phyloP scores from a whole-genome alignment of 495 filamentous ascomycete genomes.

The Opeltia flavorubescens region DNA sequence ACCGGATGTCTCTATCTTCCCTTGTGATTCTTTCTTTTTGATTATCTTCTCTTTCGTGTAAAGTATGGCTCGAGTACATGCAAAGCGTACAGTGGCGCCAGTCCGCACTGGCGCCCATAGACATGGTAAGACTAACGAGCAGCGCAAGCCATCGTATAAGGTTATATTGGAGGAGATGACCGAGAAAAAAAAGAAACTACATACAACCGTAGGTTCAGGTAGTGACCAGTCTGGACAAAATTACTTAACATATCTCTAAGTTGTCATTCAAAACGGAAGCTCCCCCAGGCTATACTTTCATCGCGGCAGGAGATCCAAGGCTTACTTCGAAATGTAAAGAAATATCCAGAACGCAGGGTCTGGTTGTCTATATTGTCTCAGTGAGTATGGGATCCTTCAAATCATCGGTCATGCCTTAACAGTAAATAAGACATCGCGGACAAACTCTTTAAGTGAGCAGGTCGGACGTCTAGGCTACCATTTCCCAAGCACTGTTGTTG shows the following conservation, averaged over 20 bases:
- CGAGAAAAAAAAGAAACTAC: constrained; percentile 45
- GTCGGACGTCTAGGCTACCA: constrained; percentile 63
- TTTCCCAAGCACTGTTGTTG: constrained; percentile 44
- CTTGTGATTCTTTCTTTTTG: not conserved
- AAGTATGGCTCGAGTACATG: constrained; percentile 8
- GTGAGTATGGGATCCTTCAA: constrained; percentile 26
- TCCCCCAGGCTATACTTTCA: constrained; percentile 69
- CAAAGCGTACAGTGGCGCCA: constrained; percentile 8
- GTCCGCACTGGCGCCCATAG: constrained; percentile 6
- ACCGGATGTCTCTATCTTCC: not conserved
- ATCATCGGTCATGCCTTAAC: not conserved
- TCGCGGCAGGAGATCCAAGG: constrained; percentile 66
- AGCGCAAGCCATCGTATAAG: constrained; percentile 38
- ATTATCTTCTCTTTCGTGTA: not conserved
- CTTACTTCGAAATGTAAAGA: constrained; percentile 71
- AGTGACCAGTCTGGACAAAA: constrained; percentile 2
- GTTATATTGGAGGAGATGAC: constrained; percentile 43
- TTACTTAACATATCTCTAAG: constrained; percentile 18
- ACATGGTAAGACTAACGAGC: constrained; percentile 9
- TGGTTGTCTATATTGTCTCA: constrained; percentile 65
- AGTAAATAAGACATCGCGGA: not conserved
- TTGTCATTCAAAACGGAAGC: constrained; percentile 38
- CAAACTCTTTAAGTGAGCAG: not conserved
- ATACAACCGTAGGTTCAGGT: constrained; percentile 35
- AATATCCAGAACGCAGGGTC: constrained; percentile 49